Base-by-base conservation (phyloP, 495 filamentous ascomycete species). In the Hyaloscypha variabilis region DNA sequence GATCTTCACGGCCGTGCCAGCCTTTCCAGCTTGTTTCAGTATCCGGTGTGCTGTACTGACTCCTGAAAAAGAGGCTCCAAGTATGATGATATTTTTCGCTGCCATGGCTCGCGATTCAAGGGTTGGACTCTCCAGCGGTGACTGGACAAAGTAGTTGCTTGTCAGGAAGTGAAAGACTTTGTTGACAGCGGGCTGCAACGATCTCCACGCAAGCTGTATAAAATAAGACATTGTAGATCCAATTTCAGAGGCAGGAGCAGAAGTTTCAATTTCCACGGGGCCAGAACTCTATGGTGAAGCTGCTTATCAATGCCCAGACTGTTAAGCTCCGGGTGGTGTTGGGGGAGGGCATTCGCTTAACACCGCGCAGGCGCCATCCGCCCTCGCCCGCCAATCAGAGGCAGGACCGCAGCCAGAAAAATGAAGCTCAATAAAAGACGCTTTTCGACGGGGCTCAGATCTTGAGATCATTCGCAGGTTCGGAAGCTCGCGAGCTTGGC, bases 51-150 rank as follows among this genome's bases (percentile, higher is more conserved):
- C 63, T 17, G 56, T 60, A 49, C 42, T 57, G 19, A 70, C 31
- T 29, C 68, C 68, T 8, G 63, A 42, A 52, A 55, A 76, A 52
- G 69, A 73, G 49, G 62, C 71, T 25, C 76, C 76, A 3, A 78
- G 65, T 28, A 78, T 69, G 25, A 77, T 67, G 56, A 78, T 77
- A 34, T 64, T 61, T 54, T 67, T 71, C 57, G n/a, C n/a, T n/a
- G n/a, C n/a, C n/a, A 64, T 62, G 28, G 26, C 55, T 58, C 13
- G 17, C 24, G 57, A 2, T 24, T 64, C 24, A n/a, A 46, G n/a
- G n/a, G n/a, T n/a, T n/a, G n/a, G n/a, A 23, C 13, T 67, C 53
- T 8, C 3, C 28, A 2, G 39, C 21, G 26, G 6, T 67, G 46
- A 17, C 50, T 50, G 24, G 25, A 24, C 24, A 49, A 69, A 65